Evolutionary conservation across 257 asterid genomes (phyloP), one percentile per base, ranked within the genome.

Genomic region (Solanum neorickii): DNA sequence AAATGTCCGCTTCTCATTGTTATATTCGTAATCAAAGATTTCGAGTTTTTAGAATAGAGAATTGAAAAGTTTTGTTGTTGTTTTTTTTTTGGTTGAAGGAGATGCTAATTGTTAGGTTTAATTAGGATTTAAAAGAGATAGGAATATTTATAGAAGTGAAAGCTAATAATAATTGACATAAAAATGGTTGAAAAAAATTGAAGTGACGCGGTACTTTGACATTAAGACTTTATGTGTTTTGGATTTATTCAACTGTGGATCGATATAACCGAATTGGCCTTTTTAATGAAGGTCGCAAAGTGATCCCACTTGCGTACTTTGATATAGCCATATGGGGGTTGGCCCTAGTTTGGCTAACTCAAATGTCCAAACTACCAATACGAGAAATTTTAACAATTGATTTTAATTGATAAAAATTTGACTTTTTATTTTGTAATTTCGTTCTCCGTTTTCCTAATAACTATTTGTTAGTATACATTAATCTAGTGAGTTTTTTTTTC

Each of bases 1-100:
- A 75, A 62, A 29, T 76, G 41, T 21, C 83, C 47, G 0, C 13
- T 44, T n/a, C 72, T 88, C 90, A 88, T 76, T 84, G 83, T 12
- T 56, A 29, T 14, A 16, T 82, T 56, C 5, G 41, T 14, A 46
- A 86, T 25, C 25, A 20, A 27, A 15, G 18, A 44, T 12, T 65
- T 65, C 7, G 16, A 78, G 1, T 9, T 74, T 18, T 14, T 11
- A 5, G 76, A 59, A 70, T 1, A 73, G 69, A 23, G 23, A 31
- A 72, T 35, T 2, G 23, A 2, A 2, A 33, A 16, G 12, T 16
- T 70, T 70, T 31, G 1, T 18, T 56, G 3, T 42, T 5, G 1
- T 18, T 56, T 7, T 42, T 5, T 70, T 5, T 49, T 49, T 42
- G 29, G 6, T 8, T 8, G 29, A 68, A 6, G 21, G 5, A 20